A percentile compares a stretch with the other conserved stretches of the same genome.
These are phyloP conservation scores for Chaetomiaceae sp. DNA, from an alignment of 2,329 filamentous ascomycete species.

Conservation along the genomic window DNA sequence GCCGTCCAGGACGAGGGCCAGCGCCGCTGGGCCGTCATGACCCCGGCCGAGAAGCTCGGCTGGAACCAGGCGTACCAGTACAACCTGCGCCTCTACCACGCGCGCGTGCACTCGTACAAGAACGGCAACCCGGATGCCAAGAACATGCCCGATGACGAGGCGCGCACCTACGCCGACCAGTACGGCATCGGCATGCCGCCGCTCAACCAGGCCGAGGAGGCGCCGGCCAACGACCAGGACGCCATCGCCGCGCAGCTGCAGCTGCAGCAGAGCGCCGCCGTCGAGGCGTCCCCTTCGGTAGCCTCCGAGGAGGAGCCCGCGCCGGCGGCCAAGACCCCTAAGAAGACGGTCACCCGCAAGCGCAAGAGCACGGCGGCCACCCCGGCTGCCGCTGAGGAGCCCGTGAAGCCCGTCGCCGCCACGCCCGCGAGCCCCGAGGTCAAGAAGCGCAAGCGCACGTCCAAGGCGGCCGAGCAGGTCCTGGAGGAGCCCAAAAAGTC, in stretches of 20 bases:
- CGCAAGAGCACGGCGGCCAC: constrained; percentile 44
- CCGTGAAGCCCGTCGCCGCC: constrained; percentile 35
- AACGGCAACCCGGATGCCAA: constrained; percentile 53
- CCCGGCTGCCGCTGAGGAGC: constrained; percentile 42
- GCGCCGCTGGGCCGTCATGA: constrained; percentile 77
- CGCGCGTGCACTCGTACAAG: constrained; percentile 61
- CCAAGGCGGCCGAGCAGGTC: constrained; percentile 50
- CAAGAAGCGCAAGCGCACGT: constrained; percentile 58
- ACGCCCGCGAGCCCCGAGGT: constrained; percentile 49
- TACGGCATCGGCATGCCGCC: constrained; percentile 51
- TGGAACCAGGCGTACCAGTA: constrained; percentile 66
- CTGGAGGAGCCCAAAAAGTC: constrained; percentile 57
- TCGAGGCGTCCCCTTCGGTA: constrained; percentile 31
- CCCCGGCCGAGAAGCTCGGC: constrained; percentile 63
- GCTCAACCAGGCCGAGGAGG: constrained; percentile 41
- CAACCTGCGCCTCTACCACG: constrained; percentile 62
- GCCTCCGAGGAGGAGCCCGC: constrained; percentile 38
- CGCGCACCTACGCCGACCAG: constrained; percentile 55
- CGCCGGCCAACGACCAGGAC: constrained; percentile 46
- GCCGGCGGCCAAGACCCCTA: constrained; percentile 51
- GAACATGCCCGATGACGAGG: constrained; percentile 57
- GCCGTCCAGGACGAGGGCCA: constrained; percentile 86
- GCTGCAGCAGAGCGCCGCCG: constrained; percentile 35
- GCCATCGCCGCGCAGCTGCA: constrained; percentile 52
- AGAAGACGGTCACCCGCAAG: constrained; percentile 52